Base-by-base conservation (phyloP, 2,329 filamentous ascomycete species). In the Aspergillus neoniger region DNA sequence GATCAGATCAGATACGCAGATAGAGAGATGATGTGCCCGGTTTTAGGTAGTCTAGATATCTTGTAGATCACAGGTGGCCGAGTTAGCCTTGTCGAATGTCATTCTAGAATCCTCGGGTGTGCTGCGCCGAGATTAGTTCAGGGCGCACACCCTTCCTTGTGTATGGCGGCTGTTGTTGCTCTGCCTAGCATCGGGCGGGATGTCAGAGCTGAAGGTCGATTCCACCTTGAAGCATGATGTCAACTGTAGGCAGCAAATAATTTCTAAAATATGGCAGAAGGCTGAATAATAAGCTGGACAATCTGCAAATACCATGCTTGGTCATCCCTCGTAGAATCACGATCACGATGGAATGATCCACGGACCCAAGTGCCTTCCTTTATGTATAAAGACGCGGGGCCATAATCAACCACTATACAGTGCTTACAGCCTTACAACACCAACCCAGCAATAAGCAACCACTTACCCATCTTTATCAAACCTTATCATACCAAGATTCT, bases 71-170 rank as follows among this genome's bases (percentile, higher is more conserved):
- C n/a, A 36, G 3, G 9, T 36, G 28, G 25, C 28, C 49, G 49
- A 52, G 14, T 36, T 23, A 53, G 51, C 53, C 53, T 55, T 43
- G 39, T 55, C 25, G 39, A 55, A 44, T 25, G 53, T 36, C n/a
- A 19, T 55, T 55, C 53, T 47, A 55, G 53, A 55, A 55, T 55
- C 39, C 39, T 30, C 23, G 47, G 47, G 47, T n/a, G 47, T n/a
- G n/a, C 23, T 28, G n/a, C 28, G n/a, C 47, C 47, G 47, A 50
- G 28, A 17, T 49, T 49, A 49, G 21, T 30, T 3, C 28, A 50
- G 47, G 47, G 47, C 32, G 32, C 32, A 36, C 32, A 36, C 30
- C 12, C 32, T 5, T 5, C 12, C 32, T 14, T 12, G 9, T 30
- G 28, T 30, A 36, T 36, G 32, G 32, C 32, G 32, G 32, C 32